phyloP scores from a whole-genome alignment of 345 rosid genomes.

The Cardiospermum halicacabum region DNA sequence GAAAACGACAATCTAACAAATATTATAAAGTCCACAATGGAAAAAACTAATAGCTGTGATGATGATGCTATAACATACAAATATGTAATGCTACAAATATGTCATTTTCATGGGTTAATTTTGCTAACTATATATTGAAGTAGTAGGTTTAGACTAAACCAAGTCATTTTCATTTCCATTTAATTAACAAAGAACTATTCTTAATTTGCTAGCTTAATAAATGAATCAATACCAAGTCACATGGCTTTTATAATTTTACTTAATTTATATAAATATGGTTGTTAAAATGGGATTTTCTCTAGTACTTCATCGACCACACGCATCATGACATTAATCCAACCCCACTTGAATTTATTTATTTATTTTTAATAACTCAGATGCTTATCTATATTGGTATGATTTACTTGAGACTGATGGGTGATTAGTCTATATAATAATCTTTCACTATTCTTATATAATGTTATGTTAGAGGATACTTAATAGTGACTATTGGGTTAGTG shows the following conservation, averaged over 20 bases:
- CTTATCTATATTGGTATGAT: not conserved
- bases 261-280: not conserved
- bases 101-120: not conserved
- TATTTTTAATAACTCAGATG: not conserved
- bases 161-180: not conserved
- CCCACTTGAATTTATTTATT: not conserved
- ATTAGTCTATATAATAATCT: no score
- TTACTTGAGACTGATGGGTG: not conserved
- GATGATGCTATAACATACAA: not conserved
- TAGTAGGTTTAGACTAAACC: constrained; percentile 1
- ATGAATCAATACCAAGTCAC: not conserved
- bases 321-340: not conserved
- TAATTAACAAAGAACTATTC: not conserved
- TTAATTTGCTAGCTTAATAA: no score
- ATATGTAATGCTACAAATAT: not conserved
- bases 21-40: not conserved
- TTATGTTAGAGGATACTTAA: not conserved
- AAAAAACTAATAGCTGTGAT: not conserved
- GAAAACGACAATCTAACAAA: constrained; percentile 36
- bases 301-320: not conserved
- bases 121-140: not conserved
- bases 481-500: not conserved
- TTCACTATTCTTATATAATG: no score
- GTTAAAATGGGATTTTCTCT: not conserved
- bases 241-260: not conserved